Evolutionary conservation across 2,329 filamentous ascomycete species (phyloP).

Genomic region (Alternaria consortialis): DNA sequence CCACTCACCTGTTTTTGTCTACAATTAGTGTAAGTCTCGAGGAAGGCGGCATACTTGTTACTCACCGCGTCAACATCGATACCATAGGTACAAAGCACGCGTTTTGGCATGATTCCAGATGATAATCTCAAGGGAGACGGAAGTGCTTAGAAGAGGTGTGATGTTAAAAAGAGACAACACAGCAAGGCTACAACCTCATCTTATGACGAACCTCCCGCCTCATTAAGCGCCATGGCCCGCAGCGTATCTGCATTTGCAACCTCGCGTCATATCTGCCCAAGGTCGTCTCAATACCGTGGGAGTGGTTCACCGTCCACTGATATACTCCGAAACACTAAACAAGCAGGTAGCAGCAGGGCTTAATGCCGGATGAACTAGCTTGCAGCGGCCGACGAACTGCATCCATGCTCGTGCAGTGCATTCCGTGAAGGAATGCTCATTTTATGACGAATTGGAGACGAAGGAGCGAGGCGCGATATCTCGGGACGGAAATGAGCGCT

Average conservation of each 20-base stretch:
- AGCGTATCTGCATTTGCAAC: background rate
- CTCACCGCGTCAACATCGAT: slow-evolving; percentile 55
- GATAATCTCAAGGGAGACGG: background rate
- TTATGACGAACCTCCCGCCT: background rate
- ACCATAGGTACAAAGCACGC: slow-evolving; percentile 53
- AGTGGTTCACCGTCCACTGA: background rate
- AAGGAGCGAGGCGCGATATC: slow-evolving; percentile 14
- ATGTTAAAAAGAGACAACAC: background rate
- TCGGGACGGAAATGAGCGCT: slow-evolving; percentile 31
- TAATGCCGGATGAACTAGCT: background rate
- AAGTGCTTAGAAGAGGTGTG: background rate
- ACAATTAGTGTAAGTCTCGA: background rate
- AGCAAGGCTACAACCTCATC: background rate
- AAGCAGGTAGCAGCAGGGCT: slow-evolving; percentile 1
- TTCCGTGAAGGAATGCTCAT: background rate
- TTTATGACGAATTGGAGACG: background rate
- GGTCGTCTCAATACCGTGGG: background rate
- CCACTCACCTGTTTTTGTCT: slow-evolving; percentile 20
- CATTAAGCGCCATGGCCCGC: background rate
- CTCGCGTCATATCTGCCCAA: background rate
- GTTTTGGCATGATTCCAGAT: slow-evolving; percentile 41
- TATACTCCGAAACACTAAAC: background rate
- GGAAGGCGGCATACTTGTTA: background rate
- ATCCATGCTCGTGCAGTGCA: background rate
- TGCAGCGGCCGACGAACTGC: slow-evolving; percentile 2